phyloP scores from a whole-genome alignment of 306 rosid species.

The Senna siamea region DNA sequence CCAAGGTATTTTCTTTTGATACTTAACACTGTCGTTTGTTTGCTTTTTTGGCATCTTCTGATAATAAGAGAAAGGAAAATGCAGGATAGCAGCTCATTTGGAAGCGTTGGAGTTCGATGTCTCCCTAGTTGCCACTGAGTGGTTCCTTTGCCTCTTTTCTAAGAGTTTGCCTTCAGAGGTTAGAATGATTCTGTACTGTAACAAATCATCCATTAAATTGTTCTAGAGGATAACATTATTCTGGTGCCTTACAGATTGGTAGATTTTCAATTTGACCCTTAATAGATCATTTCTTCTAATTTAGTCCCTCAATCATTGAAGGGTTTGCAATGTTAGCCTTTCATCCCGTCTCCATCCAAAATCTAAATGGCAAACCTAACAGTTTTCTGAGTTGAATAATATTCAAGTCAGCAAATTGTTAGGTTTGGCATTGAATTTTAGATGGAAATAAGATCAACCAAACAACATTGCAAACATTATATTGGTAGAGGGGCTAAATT shows the following conservation, averaged over 20 bases:
- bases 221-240: not conserved
- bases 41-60: conserved; percentile 37
- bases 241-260: not conserved
- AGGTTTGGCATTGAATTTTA: too few relatives aligned
- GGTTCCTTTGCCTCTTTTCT: conserved; percentile 95
- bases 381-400: not conserved
- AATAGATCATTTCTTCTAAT: not conserved
- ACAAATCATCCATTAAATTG: conserved; percentile 15
- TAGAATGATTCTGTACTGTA: conserved; percentile 19
- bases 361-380: not conserved
- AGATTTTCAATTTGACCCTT: not conserved
- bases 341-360: not conserved
- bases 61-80: conserved; percentile 45
- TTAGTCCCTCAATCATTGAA: not conserved
- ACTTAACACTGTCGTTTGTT: conserved; percentile 14
- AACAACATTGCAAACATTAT: not conserved
- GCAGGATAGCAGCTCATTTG: conserved; percentile 87
- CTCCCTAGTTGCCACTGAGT: conserved; percentile 98
- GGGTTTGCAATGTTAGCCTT: not conserved
- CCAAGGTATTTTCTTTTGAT: conserved; percentile 65
- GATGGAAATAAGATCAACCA: not conserved
- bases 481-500: not conserved
- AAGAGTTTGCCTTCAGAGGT: conserved; percentile 99
- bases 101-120: conserved; percentile 90
- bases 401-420: not conserved